These are phyloP conservation scores for Aschersonia sp. DNA, from an alignment of 2,329 filamentous ascomycete genomes.

Conservation along the genomic window DNA sequence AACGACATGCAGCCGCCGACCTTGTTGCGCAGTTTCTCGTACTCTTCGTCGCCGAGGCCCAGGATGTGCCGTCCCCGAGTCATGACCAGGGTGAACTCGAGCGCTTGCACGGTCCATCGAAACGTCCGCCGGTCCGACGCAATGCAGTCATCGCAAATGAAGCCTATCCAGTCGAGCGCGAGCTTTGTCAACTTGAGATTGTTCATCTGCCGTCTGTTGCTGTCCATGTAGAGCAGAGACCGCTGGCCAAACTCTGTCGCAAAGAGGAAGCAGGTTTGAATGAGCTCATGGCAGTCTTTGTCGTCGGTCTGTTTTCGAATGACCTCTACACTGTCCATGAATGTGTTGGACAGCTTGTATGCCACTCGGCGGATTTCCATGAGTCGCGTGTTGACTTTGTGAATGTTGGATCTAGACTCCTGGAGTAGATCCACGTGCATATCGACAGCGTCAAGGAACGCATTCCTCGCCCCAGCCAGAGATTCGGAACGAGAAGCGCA, in stretches of 20 bases:
- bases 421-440: conserved; percentile 79
- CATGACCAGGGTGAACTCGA: conserved; percentile 97
- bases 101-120: conserved; percentile 86
- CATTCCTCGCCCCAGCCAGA: conserved; percentile 61
- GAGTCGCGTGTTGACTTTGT: conserved; percentile 78
- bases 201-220: conserved; percentile 90
- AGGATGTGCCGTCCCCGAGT: conserved; percentile 86
- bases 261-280: conserved; percentile 96
- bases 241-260: conserved; percentile 98
- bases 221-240: conserved; percentile 88
- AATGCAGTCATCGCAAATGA: conserved; percentile 93
- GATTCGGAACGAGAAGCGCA: conserved; percentile 78
- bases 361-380: conserved; percentile 92
- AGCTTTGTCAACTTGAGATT: conserved; percentile 89
- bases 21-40: conserved; percentile 66
- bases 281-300: conserved; percentile 82
- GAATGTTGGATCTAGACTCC: conserved; percentile 84
- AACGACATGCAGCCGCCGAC: conserved; percentile 96
- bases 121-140: conserved; percentile 92
- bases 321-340: conserved; percentile 96
- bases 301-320: conserved; percentile 75
- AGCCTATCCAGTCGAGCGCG: conserved; percentile 91
- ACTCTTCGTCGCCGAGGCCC: conserved; percentile 80
- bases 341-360: conserved; percentile 91
- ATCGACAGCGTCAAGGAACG: conserved; percentile 65